These are phyloP conservation scores for Wickerhamomyces kurtzmanii DNA, from an alignment of 805 yeast species.

Conservation along the genomic window DNA sequence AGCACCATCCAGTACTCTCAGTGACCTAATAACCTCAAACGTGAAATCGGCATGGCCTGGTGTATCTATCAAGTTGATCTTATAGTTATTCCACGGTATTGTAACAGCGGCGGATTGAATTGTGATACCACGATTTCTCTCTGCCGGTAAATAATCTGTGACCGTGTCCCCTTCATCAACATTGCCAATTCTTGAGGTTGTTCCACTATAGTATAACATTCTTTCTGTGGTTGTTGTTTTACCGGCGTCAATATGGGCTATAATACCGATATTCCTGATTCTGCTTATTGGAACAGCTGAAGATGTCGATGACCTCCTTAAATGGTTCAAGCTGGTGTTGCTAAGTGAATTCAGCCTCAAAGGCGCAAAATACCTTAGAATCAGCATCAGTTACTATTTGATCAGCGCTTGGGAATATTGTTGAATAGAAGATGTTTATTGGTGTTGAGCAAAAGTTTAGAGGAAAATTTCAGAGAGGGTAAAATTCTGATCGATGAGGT, in stretches of 20 bases:
- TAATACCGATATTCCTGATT: conserved; percentile 85
- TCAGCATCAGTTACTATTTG: no score
- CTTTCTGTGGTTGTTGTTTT: conserved; percentile 97
- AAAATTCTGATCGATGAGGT: no score
- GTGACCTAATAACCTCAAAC: conserved; percentile 84
- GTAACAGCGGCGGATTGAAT: conserved; percentile 95
- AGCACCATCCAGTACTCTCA: conserved; percentile 90
- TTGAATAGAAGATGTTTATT: no score
- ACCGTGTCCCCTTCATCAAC: conserved; percentile 97
- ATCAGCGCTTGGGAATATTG: no score
- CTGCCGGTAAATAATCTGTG: conserved; percentile 86
- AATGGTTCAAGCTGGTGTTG: neutral
- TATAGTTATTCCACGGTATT: conserved; percentile 70
- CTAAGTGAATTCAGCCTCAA: no score
- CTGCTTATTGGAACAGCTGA: conserved; percentile 11
- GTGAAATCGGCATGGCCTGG: conserved; percentile 99
- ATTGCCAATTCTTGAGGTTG: conserved; percentile 72
- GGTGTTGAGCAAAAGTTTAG: no score
- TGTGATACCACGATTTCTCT: conserved; percentile 88
- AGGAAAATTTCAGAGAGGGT: no score
- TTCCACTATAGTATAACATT: conserved; percentile 84
- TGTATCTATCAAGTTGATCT: conserved; percentile 85
- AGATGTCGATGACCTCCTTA: neutral
- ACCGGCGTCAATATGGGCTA: conserved; percentile 99
- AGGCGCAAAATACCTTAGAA: no score